phyloP scores from a whole-genome alignment of 371 early-diverging fungal genomes.

The Mortierella sp. region DNA sequence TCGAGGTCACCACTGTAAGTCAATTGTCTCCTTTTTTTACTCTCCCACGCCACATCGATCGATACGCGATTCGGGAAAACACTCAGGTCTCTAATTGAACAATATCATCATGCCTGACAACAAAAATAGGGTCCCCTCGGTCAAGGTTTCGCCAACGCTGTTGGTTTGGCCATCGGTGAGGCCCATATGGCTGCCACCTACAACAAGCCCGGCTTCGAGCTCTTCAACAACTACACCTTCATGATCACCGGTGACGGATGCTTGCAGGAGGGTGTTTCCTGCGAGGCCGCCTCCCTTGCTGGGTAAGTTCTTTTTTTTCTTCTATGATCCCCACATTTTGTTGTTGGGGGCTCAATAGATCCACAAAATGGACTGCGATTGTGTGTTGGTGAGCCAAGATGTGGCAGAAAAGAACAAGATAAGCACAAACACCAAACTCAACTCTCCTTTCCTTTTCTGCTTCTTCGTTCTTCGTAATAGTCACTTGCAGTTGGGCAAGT shows the following conservation, averaged over 20 bases:
- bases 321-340: slow-evolving; percentile 9
- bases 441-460: background rate
- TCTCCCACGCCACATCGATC: background rate
- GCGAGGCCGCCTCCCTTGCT: slow-evolving; percentile 98
- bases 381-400: background rate
- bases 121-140: slow-evolving; percentile 93
- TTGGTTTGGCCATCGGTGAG: slow-evolving; percentile 97
- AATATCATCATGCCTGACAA: background rate
- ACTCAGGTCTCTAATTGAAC: background rate
- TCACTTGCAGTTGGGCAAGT: slow-evolving; percentile 96
- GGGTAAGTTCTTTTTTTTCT: slow-evolving; percentile 75
- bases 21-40: background rate
- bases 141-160: slow-evolving; percentile 98
- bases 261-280: slow-evolving; percentile 98
- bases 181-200: slow-evolving; percentile 92
- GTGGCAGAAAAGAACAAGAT: background rate
- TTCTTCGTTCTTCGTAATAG: slow-evolving; percentile 56
- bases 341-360: background rate
- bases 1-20: slow-evolving; percentile 94
- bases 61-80: background rate
- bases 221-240: slow-evolving; percentile 93
- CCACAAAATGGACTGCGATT: slow-evolving; percentile 4
- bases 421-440: slow-evolving; percentile 6
- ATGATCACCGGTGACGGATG: slow-evolving; percentile 99
- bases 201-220: slow-evolving; percentile 88